Percentiles rank a stretch among this genome's conserved stretches.
Conservation (phyloP, 768 basidiomycete species). For the Serendipita vermifera region DNA sequence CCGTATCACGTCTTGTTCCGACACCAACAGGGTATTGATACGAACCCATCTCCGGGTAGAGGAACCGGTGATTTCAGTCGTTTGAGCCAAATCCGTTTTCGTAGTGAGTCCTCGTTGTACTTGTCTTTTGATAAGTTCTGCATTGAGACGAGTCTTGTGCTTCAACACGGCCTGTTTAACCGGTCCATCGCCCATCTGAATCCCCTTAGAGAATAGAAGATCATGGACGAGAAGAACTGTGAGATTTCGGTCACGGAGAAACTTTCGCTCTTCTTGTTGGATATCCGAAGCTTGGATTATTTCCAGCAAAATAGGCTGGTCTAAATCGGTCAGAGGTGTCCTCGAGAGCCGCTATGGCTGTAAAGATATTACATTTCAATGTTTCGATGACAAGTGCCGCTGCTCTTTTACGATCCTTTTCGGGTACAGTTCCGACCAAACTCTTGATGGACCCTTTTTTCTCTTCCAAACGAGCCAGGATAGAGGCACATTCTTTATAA, state of each 20-base stretch:
- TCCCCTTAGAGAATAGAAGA: conserved; percentile 65
- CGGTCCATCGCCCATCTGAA: conserved; percentile 84
- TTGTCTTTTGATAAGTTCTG: conserved; percentile 77
- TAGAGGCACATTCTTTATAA: conserved; percentile 79
- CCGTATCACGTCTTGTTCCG: conserved; percentile 49
- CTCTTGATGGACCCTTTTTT: conserved; percentile 91
- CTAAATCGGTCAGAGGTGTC: conserved; percentile 30
- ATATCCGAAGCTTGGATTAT: conserved; percentile 57
- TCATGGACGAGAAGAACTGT: conserved; percentile 86
- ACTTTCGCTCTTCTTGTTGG: conserved; percentile 59
- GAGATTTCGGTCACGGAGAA: conserved; percentile 61
- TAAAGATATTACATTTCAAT: conserved; percentile 57
- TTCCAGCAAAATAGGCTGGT: conserved; percentile 60
- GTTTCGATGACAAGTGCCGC: conserved; percentile 88
- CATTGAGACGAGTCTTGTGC: conserved; percentile 78
- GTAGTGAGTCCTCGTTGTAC: conserved; percentile 57
- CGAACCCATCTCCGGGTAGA: conserved; percentile 62
- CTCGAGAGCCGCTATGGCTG: not conserved
- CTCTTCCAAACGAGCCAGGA: conserved; percentile 72
- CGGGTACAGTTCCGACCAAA: conserved; percentile 55
- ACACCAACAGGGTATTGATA: conserved; percentile 62
- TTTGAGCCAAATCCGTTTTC: conserved; percentile 49
- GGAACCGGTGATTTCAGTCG: conserved; percentile 48
- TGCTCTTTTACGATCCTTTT: conserved; percentile 62
- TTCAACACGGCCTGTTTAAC: conserved; percentile 76